Evolutionary conservation across 352 stramenopile species (phyloP).

Genomic region (Phytophthora cryptogea): DNA sequence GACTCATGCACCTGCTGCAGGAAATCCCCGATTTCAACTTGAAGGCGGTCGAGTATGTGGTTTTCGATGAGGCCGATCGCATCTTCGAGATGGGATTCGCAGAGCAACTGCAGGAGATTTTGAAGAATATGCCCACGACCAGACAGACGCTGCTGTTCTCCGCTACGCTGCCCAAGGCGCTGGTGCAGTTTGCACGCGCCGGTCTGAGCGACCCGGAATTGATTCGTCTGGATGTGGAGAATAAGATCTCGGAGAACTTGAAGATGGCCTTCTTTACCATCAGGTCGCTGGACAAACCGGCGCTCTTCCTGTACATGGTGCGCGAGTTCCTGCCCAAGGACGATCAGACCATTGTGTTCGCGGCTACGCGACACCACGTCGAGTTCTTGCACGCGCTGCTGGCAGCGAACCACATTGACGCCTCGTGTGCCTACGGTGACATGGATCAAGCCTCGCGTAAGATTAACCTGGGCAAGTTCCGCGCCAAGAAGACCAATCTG

Average conservation of each 20-base stretch:
- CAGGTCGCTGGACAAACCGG: conserved; percentile 94
- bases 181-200: conserved; percentile 98
- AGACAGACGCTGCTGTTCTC: conserved; percentile 94
- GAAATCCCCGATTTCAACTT: conserved; percentile 95
- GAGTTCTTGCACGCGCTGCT: conserved; percentile 98
- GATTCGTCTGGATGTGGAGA: conserved; percentile 98
- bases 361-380: conserved; percentile 97
- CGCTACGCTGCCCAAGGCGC: conserved; percentile 96
- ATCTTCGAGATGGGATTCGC: conserved; percentile 99
- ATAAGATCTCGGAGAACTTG: conserved; percentile 98
- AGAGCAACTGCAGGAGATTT: conserved; percentile 95
- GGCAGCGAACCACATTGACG: conserved; percentile 79
- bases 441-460: conserved; percentile 94
- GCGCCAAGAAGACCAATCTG: conserved; percentile 88
- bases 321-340: conserved; percentile 92
- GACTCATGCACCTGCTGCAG: conserved; percentile 94
- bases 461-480: conserved; percentile 92
- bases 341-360: conserved; percentile 98
- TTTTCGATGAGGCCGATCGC: conserved; percentile 99
- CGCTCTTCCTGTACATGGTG: conserved; percentile 96
- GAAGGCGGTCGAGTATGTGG: conserved; percentile 90
- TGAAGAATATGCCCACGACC: conserved; percentile 88
- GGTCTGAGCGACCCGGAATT: conserved; percentile 97
- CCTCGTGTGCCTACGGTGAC: conserved; percentile 91
- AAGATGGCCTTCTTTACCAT: conserved; percentile 98